Evolutionary conservation across 495 filamentous ascomycete genomes (phyloP).

Genomic region (Aspergillus coremiiformis): DNA sequence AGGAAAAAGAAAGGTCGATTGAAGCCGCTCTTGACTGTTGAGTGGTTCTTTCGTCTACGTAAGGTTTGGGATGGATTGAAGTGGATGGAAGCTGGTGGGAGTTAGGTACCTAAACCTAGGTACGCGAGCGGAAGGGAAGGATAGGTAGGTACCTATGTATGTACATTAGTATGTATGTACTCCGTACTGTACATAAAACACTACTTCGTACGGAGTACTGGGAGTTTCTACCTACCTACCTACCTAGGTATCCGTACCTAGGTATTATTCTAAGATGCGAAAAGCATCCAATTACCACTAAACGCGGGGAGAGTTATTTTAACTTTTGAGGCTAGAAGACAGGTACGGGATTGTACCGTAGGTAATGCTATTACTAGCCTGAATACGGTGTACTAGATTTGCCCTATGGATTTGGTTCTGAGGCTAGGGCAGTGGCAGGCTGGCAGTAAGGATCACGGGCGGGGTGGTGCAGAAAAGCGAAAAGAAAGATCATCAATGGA

Average conservation of each 20-base stretch:
- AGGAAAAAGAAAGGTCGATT: background rate
- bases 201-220: background rate
- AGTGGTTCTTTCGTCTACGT: conserved; percentile 3
- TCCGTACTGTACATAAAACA: no score
- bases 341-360: background rate
- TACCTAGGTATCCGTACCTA: no score
- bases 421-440: conserved; percentile 19
- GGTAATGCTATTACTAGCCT: background rate
- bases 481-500: conserved; percentile 9
- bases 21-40: conserved; percentile 8
- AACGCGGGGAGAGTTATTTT: conserved; percentile 11
- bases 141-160: background rate
- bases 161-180: background rate
- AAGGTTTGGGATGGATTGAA: no score
- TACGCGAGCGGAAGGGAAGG: background rate
- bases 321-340: background rate
- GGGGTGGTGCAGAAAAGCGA: conserved; percentile 16
- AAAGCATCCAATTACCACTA: background rate
- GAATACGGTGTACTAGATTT: background rate
- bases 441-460: conserved; percentile 5
- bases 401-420: background rate
- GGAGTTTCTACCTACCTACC: no score
- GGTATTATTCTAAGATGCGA: no score
- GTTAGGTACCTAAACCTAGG: no score
- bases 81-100: background rate